Conservation (phyloP, 371 early-diverging fungal species). For the Syncephalastrum sp. region DNA sequence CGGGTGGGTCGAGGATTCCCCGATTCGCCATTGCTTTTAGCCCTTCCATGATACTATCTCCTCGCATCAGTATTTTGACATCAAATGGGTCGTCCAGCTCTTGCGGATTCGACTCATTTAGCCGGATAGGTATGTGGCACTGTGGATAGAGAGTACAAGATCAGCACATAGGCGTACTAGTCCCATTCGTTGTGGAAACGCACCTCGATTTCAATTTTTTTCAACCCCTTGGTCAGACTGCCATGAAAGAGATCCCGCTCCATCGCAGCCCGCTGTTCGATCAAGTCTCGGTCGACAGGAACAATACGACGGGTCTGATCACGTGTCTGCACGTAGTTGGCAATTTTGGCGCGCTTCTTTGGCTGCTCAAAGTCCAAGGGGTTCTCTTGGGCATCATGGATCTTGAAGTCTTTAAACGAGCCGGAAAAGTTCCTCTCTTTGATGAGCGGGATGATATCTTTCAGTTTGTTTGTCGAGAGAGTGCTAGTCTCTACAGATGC, state of each 20-base stretch:
- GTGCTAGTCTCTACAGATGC: no score
- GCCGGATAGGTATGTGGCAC: no score
- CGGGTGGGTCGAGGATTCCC: constrained; percentile 37
- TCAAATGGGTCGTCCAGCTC: not conserved
- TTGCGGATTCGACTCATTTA: no score
- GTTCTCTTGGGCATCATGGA: no score
- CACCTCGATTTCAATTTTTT: constrained; percentile 19
- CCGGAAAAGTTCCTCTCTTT: no score
- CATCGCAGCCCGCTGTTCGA: constrained; percentile 15
- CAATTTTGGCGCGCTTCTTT: constrained; percentile 1
- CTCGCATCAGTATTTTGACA: constrained; percentile 33
- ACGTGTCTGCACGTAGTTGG: constrained; percentile 13
- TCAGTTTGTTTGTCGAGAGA: no score
- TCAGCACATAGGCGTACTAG: no score
- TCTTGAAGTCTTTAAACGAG: no score
- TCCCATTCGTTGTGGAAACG: no score
- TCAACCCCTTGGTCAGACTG: constrained; percentile 9
- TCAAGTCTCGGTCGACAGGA: constrained; percentile 18
- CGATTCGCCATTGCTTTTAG: constrained; percentile 33
- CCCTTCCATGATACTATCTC: constrained; percentile 53
- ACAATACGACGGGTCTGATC: constrained; percentile 33
- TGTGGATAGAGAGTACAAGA: no score
- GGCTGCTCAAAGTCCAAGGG: constrained; percentile 1
- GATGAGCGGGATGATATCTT: no score
- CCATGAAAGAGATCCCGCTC: constrained; percentile 17